Conservation (phyloP, 106 monocot species). For the Hemerocallis citrina region DNA sequence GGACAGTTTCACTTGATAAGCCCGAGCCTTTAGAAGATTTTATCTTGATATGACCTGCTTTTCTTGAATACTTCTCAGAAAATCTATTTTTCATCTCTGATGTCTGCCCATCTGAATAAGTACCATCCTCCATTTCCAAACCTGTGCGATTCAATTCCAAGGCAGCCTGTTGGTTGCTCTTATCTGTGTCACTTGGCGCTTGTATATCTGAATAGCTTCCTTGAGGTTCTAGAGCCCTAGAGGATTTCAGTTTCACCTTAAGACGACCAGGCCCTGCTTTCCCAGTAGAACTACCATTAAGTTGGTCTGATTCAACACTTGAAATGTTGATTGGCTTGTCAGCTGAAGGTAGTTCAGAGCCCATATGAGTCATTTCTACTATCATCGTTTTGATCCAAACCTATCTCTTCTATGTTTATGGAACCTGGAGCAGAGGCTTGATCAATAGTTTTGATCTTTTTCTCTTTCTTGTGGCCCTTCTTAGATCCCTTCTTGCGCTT, state of each 20-base stretch:
- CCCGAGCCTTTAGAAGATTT: slow-evolving; percentile 48
- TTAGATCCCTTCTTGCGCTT: slow-evolving; percentile 71
- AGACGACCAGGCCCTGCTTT: slow-evolving; percentile 49
- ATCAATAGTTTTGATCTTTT: slow-evolving; percentile 10
- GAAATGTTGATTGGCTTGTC: slow-evolving; percentile 19
- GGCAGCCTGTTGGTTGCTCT: slow-evolving; percentile 20
- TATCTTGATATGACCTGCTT: slow-evolving; percentile 76
- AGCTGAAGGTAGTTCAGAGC: slow-evolving; percentile 15
- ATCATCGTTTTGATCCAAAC: slow-evolving; percentile 32
- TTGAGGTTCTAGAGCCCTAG: slow-evolving; percentile 30
- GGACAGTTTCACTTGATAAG: slow-evolving; percentile 15
- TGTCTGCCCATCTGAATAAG: slow-evolving; percentile 47
- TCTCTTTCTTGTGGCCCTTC: slow-evolving; percentile 43
- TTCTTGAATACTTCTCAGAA: slow-evolving; percentile 39
- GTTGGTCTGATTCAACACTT: slow-evolving; percentile 13
- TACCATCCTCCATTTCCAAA: slow-evolving; percentile 39
- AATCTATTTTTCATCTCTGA: slow-evolving; percentile 26
- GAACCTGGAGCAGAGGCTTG: slow-evolving; percentile 19
- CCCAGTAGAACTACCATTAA: slow-evolving; percentile 16
- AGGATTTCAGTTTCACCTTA: slow-evolving; percentile 75
- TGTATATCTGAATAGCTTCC: slow-evolving; percentile 32
- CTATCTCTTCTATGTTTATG: slow-evolving; percentile 29
- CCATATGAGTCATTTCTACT: slow-evolving; percentile 17
- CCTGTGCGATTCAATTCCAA: slow-evolving; percentile 14
- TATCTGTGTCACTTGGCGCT: slow-evolving; percentile 40